Evolutionary conservation across 345 rosid genomes (phyloP).

Genomic region (Abelmoschus esculentus): DNA sequence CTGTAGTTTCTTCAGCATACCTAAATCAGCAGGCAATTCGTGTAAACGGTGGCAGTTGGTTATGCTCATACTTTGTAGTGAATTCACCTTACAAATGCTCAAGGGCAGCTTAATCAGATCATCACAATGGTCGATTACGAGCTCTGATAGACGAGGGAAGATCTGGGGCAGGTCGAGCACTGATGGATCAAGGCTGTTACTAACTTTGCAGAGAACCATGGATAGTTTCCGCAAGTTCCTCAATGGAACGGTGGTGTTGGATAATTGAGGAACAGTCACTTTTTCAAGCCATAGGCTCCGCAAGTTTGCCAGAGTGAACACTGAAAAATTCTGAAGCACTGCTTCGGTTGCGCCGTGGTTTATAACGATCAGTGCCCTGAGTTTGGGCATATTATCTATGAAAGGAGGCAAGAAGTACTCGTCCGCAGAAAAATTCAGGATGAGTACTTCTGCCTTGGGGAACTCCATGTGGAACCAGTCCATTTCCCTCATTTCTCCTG

Average conservation of each 20-base stretch:
- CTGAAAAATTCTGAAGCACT: constrained; percentile 41
- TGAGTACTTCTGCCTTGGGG: constrained; percentile 71
- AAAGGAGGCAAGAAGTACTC: constrained; percentile 74
- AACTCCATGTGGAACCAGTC: constrained; percentile 21
- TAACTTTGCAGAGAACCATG: constrained; percentile 66
- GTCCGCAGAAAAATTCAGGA: constrained; percentile 53
- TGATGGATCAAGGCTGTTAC: constrained; percentile 45
- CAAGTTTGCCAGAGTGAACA: constrained; percentile 43
- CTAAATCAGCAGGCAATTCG: no score
- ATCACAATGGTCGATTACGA: no score
- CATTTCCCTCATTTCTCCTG: not conserved
- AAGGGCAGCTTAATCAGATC: no score
- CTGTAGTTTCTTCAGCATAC: no score
- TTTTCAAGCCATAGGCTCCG: constrained; percentile 86
- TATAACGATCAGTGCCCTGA: constrained; percentile 63
- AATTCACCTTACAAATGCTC: no score
- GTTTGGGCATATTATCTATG: constrained; percentile 57
- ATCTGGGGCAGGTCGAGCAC: no score
- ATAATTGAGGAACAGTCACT: constrained; percentile 43
- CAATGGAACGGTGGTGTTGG: constrained; percentile 34
- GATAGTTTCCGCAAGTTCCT: constrained; percentile 50
- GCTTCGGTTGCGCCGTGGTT: constrained; percentile 52
- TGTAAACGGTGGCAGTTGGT: no score
- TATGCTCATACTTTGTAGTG: no score
- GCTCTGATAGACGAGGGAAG: no score